These are phyloP conservation scores for Ceratocystis variospora DNA, from an alignment of 2,329 filamentous ascomycete genomes.

Conservation along the genomic window DNA sequence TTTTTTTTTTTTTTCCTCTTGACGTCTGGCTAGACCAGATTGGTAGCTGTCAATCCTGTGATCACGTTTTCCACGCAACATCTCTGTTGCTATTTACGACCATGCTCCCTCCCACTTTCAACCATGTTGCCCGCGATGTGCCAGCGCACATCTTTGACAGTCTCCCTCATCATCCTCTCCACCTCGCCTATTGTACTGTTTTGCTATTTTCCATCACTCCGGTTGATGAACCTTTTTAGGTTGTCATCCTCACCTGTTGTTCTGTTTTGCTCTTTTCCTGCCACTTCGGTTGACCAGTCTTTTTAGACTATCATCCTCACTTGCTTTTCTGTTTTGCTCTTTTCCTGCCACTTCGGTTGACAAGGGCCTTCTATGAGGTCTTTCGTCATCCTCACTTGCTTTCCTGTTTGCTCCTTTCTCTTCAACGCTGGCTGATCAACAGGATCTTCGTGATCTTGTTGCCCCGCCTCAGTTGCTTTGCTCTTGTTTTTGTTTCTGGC, in stretches of 20 bases:
- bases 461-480: constrained; percentile 6
- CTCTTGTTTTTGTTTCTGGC: constrained; percentile 2
- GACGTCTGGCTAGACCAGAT: not conserved
- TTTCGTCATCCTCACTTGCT: constrained; percentile 10
- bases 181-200: not conserved
- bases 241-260: constrained; percentile 11
- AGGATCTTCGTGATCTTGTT: not conserved
- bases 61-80: not conserved
- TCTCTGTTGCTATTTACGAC: not conserved
- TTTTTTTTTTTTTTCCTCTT: not conserved
- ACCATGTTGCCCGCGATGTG: not conserved
- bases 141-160: not conserved
- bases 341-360: constrained; percentile 9
- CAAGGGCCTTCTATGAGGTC: constrained; percentile 4
- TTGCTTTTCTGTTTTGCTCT: constrained; percentile 10
- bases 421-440: not conserved
- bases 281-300: not conserved
- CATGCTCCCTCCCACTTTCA: not conserved
- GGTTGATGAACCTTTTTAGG: not conserved
- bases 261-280: not conserved
- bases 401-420: not conserved
- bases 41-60: not conserved
- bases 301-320: not conserved
- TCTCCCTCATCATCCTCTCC: not conserved
- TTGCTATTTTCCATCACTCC: not conserved